phyloP scores from a whole-genome alignment of 2,329 filamentous ascomycete genomes.

The Rutstroemia sp. region DNA sequence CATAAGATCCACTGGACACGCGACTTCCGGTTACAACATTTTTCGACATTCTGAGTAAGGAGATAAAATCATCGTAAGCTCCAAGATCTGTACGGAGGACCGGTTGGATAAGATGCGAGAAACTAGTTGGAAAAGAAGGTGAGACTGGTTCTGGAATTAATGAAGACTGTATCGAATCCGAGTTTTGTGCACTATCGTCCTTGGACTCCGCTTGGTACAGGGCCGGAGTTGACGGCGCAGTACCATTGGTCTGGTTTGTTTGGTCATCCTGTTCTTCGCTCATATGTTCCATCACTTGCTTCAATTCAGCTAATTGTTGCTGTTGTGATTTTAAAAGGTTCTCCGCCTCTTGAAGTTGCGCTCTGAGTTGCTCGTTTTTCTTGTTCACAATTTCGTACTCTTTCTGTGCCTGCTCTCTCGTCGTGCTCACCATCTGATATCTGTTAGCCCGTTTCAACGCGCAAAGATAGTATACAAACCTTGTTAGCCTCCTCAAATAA shows the following conservation, averaged over 20 bases:
- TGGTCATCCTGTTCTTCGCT: conserved; percentile 65
- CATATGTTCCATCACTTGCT: conserved; percentile 87
- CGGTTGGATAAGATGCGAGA: conserved; percentile 75
- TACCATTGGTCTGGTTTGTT: conserved; percentile 58
- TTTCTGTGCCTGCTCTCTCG: conserved; percentile 79
- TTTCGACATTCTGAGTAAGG: conserved; percentile 63
- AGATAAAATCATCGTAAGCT: conserved; percentile 78
- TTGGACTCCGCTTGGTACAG: conserved; percentile 59
- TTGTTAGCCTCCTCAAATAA: conserved; percentile 98
- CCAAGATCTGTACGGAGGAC: conserved; percentile 75
- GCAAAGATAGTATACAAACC: conserved; percentile 33
- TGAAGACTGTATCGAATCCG: conserved; percentile 23
- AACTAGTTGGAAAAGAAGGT: conserved; percentile 58
- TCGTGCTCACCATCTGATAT: conserved; percentile 83
- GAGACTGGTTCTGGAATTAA: conserved; percentile 37
- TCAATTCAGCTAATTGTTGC: conserved; percentile 86
- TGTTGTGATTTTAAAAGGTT: conserved; percentile 80
- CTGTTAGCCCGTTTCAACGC: conserved; percentile 49
- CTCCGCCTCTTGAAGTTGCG: conserved; percentile 82
- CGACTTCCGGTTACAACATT: conserved; percentile 49
- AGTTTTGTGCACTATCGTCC: conserved; percentile 37
- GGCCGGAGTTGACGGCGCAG: conserved; percentile 68
- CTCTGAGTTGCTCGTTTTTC: conserved; percentile 79
- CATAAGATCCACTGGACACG: conserved; percentile 64
- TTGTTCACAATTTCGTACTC: conserved; percentile 76